These are phyloP conservation scores for Fusarium sp. DNA, from an alignment of 2,329 filamentous ascomycete genomes.

Conservation along the genomic window DNA sequence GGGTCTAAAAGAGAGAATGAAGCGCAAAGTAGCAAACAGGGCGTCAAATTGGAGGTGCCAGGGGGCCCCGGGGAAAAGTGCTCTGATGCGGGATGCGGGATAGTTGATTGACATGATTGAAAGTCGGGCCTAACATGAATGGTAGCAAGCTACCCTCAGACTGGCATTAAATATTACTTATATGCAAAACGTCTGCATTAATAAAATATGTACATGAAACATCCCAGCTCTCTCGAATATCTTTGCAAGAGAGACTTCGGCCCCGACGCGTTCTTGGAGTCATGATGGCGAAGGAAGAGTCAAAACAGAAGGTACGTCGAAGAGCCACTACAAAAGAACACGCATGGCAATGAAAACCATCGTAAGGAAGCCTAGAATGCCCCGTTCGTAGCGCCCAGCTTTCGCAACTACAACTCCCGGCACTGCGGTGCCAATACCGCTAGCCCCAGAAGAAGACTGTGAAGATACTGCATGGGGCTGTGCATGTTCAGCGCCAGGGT, in stretches of 20 bases:
- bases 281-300: background rate
- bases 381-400: background rate
- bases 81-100: background rate
- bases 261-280: background rate
- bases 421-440: background rate
- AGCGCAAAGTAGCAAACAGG: too few relatives aligned
- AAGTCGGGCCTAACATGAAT: rapidly evolving
- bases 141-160: rapidly evolving
- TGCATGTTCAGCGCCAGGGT: rapidly evolving
- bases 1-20: background rate
- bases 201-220: background rate
- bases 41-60: background rate
- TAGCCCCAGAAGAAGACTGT: rapidly evolving
- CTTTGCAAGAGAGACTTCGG: background rate
- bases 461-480: background rate
- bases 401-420: background rate
- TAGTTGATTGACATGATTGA: background rate
- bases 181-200: rapidly evolving
- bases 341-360: background rate
- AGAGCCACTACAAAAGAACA: background rate
- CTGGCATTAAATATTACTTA: too few relatives aligned
- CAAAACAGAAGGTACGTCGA: background rate
- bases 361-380: rapidly evolving
- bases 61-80: too few relatives aligned
- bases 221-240: rapidly evolving